Conservation (phyloP, 805 yeast genomes). For the Wickerhamiella occidentalis region DNA sequence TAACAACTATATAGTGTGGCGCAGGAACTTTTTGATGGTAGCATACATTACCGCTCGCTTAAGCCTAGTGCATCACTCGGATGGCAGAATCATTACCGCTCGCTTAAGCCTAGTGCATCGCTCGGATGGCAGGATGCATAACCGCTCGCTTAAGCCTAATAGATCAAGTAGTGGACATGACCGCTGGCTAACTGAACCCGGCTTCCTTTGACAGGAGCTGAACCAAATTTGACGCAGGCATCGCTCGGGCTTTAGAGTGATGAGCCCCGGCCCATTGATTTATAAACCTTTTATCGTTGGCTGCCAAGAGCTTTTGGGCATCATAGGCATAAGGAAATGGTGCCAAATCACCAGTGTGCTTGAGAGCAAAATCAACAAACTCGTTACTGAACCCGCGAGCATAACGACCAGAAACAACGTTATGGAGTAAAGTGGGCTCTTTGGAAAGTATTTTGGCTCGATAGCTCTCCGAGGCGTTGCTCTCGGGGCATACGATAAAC, state of each 20-base stretch:
- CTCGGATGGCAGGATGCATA: too few species aligned
- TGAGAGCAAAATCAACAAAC: slow-evolving; percentile 1
- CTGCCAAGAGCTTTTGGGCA: slow-evolving; percentile 5
- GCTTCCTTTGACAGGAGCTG: not conserved
- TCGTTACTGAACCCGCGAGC: slow-evolving; percentile 9
- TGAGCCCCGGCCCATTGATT: slow-evolving; percentile 3
- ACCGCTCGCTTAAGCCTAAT: too few species aligned
- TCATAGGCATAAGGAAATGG: slow-evolving; percentile 10
- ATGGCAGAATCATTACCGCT: too few species aligned
- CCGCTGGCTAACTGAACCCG: not conserved
- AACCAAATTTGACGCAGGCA: slow-evolving; percentile 1
- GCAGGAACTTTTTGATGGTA: too few species aligned
- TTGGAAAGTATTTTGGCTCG: slow-evolving; percentile 6
- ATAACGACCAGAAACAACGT: slow-evolving; percentile 5
- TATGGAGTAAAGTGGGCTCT: not conserved
- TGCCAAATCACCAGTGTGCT: not conserved
- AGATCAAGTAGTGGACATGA: not conserved
- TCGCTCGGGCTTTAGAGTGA: not conserved
- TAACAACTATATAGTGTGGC: too few species aligned
- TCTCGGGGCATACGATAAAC: slow-evolving; percentile 33
- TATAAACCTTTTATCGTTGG: not conserved
- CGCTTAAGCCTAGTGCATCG: too few species aligned
- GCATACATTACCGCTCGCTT: too few species aligned
- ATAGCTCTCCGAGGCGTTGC: slow-evolving; percentile 16
- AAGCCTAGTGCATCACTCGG: too few species aligned